Evolutionary conservation across 2,329 filamentous ascomycete species (phyloP).

Genomic region (Pyrenophora teres): DNA sequence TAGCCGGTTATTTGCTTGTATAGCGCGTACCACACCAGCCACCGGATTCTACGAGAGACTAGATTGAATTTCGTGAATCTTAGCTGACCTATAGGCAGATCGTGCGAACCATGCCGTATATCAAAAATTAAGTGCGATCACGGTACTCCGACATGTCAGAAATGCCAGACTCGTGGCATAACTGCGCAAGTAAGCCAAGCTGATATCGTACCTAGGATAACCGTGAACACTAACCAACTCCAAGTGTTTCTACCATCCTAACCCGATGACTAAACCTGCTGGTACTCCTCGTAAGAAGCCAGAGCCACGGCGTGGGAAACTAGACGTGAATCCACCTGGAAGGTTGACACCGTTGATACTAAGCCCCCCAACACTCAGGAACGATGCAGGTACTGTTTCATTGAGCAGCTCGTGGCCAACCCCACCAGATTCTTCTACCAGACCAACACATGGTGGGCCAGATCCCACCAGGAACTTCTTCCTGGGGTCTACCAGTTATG

Average conservation of each 20-base stretch:
- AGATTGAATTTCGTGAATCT: neutral
- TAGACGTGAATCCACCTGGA: conserved; percentile 23
- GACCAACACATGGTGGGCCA: conserved; percentile 23
- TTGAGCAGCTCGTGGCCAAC: conserved; percentile 34
- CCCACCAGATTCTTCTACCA: conserved; percentile 34
- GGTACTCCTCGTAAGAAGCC: conserved; percentile 44
- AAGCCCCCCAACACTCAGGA: conserved; percentile 38
- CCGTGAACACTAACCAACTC: neutral
- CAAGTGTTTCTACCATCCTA: conserved; percentile 45
- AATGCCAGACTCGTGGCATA: conserved; percentile 41
- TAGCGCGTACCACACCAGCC: neutral
- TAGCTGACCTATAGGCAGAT: conserved; percentile 19
- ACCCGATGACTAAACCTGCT: conserved; percentile 45
- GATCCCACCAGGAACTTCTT: conserved; percentile 39
- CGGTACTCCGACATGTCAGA: conserved; percentile 40
- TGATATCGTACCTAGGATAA: neutral
- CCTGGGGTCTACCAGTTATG: conserved; percentile 45
- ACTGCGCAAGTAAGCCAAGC: conserved; percentile 35
- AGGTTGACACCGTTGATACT: conserved; percentile 28
- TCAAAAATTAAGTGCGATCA: conserved; percentile 46
- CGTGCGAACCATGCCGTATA: conserved; percentile 45
- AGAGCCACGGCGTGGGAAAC: conserved; percentile 36
- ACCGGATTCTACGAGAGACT: neutral
- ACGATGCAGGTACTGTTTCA: conserved; percentile 24
- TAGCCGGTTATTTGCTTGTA: neutral